Percentiles rank a stretch among this genome's conserved stretches.
Conservation (phyloP, 305 asterid genomes). For the Fraxinus albicans region DNA sequence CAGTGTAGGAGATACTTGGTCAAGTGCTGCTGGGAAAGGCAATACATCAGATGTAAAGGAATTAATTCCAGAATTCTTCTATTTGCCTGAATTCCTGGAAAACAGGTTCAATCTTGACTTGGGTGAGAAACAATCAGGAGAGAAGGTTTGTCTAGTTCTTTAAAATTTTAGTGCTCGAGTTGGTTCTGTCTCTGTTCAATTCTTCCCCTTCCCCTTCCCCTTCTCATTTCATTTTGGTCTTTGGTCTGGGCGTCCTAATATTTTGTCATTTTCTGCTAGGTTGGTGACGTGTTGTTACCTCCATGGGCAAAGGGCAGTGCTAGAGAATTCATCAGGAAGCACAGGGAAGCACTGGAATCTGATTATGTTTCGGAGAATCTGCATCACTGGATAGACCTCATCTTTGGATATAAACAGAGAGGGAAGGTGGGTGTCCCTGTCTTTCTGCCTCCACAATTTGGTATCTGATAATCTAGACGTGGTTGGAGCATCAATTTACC, state of each 20-base stretch:
- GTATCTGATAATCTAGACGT: background rate
- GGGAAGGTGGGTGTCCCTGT: constrained; percentile 64
- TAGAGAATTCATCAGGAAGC: constrained; percentile 90
- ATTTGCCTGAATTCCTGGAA: constrained; percentile 94
- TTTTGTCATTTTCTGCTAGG: constrained; percentile 51
- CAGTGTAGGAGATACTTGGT: constrained; percentile 90
- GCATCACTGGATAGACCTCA: constrained; percentile 99
- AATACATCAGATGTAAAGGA: constrained; percentile 99
- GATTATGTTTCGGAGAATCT: constrained; percentile 94
- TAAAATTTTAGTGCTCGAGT: background rate
- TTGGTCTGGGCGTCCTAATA: constrained; percentile 25
- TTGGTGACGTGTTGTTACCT: constrained; percentile 87
- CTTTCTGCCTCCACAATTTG: background rate
- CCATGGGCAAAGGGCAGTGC: constrained; percentile 96
- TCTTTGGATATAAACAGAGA: constrained; percentile 93
- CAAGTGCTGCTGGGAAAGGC: constrained; percentile 97
- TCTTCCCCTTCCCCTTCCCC: constrained; percentile 7
- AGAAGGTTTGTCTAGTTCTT: constrained; percentile 64
- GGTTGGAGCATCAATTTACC: background rate
- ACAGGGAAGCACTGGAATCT: constrained; percentile 96
- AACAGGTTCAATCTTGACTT: constrained; percentile 89
- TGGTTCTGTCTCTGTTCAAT: background rate
- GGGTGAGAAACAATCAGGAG: constrained; percentile 99
- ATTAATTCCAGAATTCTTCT: constrained; percentile 95
- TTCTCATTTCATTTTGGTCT: constrained; percentile 11